These are phyloP conservation scores for Erythrobasidium yunnanense DNA, from an alignment of 768 basidiomycete species.

Conservation along the genomic window DNA sequence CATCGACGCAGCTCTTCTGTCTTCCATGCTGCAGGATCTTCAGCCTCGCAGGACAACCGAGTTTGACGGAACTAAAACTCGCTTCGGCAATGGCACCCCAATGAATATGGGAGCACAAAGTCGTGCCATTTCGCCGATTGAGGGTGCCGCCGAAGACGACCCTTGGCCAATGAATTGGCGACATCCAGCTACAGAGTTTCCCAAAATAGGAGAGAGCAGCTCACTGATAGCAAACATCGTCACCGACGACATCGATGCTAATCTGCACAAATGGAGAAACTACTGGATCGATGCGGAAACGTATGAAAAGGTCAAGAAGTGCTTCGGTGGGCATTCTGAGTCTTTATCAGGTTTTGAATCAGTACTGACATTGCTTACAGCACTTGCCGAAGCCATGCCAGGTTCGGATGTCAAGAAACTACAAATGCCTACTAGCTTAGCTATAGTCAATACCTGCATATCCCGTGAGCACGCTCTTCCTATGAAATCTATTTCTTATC, in stretches of 20 bases:
- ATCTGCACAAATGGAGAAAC: not conserved
- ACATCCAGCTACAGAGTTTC: not conserved
- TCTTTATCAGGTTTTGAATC: not conserved
- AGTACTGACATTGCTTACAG: not conserved
- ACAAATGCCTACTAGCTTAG: not conserved
- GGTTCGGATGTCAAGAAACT: not conserved
- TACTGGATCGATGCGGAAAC: not conserved
- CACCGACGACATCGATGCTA: not conserved
- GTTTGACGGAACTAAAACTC: not conserved
- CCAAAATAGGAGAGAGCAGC: not conserved
- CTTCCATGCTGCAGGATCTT: not conserved
- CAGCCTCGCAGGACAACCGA: not conserved
- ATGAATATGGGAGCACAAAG: not conserved
- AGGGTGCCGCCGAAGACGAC: not conserved
- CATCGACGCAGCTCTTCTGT: not conserved
- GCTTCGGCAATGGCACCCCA: not conserved
- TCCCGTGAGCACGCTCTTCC: not conserved
- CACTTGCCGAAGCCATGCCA: not conserved
- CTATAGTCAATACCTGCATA: not conserved
- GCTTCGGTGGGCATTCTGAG: not conserved
- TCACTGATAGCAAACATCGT: not conserved
- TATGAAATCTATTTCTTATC: not conserved
- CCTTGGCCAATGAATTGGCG: conserved; percentile 7
- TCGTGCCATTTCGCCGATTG: not conserved
- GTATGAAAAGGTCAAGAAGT: conserved; percentile 7